Percentiles rank a stretch among this genome's conserved stretches.
phyloP scores from a whole-genome alignment of 2,329 filamentous ascomycete species.

The Gnomoniopsis smithogilvyi region DNA sequence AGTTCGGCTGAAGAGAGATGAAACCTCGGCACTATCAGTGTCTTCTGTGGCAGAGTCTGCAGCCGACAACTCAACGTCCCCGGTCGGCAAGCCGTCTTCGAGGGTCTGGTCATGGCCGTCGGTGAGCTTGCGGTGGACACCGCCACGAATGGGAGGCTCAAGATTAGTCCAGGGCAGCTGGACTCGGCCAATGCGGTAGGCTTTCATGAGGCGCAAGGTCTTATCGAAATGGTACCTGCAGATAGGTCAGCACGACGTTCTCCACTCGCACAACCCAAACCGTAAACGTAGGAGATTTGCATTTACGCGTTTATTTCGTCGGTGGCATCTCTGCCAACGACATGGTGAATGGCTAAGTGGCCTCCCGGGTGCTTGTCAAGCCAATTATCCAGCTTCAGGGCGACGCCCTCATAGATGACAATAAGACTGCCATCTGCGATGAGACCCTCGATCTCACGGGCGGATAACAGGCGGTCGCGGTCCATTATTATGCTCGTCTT shows the following conservation, averaged over 20 bases:
- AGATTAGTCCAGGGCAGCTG: conserved; percentile 50
- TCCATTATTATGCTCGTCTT: conserved; percentile 20
- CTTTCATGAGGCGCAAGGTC: conserved; percentile 55
- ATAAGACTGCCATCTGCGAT: conserved; percentile 54
- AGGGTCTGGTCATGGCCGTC: not conserved
- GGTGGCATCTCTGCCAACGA: conserved; percentile 57
- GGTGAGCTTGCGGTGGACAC: conserved; percentile 19
- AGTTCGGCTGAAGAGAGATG: conserved; percentile 6
- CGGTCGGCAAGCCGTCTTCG: too few species aligned
- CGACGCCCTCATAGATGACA: conserved; percentile 52
- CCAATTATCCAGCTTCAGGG: conserved; percentile 56
- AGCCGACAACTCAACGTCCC: not conserved
- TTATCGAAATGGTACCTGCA: conserved; percentile 54
- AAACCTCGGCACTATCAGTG: conserved; percentile 2
- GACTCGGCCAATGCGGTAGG: conserved; percentile 54
- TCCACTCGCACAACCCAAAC: not conserved
- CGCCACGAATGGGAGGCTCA: conserved; percentile 51
- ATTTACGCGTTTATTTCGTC: conserved; percentile 57
- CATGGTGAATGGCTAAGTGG: conserved; percentile 56
- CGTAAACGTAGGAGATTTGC: conserved; percentile 3
- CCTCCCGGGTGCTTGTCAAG: conserved; percentile 58
- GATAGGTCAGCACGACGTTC: conserved; percentile 29
- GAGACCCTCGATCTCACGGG: conserved; percentile 44
- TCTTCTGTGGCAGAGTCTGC: conserved; percentile 1
- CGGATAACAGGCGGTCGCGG: conserved; percentile 41